Conservation (phyloP, 768 basidiomycete species). For the Boletus sp. region DNA sequence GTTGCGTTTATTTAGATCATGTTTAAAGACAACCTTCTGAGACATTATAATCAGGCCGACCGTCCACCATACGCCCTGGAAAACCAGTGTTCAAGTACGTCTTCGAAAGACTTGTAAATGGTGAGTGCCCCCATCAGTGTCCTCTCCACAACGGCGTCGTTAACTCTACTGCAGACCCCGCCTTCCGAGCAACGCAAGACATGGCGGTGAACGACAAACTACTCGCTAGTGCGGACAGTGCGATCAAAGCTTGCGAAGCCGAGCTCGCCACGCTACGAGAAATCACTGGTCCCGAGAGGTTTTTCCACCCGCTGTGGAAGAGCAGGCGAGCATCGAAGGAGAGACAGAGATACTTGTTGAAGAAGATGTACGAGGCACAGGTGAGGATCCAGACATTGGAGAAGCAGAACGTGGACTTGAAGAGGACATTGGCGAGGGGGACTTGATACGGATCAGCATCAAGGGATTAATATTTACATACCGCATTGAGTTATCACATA, state of each 20-base stretch:
- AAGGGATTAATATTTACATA: background rate
- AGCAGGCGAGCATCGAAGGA: conserved; percentile 48
- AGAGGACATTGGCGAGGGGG: conserved; percentile 49
- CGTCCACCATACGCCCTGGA: conserved; percentile 81
- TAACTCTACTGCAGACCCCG: conserved; percentile 47
- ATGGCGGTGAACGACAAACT: conserved; percentile 73
- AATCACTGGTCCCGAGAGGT: conserved; percentile 50
- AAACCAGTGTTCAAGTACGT: conserved; percentile 87
- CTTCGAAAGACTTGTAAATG: conserved; percentile 77
- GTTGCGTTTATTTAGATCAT: background rate
- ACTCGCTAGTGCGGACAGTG: conserved; percentile 55
- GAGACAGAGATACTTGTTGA: conserved; percentile 64
- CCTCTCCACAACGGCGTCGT: background rate
- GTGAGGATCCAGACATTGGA: conserved; percentile 69
- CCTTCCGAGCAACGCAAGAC: conserved; percentile 80
- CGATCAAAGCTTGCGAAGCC: conserved; percentile 67
- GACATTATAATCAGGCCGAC: conserved; percentile 56
- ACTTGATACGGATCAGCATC: conserved; percentile 15
- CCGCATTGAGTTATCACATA: background rate
- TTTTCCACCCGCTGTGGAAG: conserved; percentile 40
- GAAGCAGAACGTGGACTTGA: conserved; percentile 64
- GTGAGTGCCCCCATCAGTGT: conserved; percentile 36
- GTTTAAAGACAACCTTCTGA: background rate
- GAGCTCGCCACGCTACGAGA: conserved; percentile 69
- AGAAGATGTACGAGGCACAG: conserved; percentile 71